Evolutionary conservation across 257 asterid genomes (phyloP).

Genomic region (Fraxinus pennsylvanica): DNA sequence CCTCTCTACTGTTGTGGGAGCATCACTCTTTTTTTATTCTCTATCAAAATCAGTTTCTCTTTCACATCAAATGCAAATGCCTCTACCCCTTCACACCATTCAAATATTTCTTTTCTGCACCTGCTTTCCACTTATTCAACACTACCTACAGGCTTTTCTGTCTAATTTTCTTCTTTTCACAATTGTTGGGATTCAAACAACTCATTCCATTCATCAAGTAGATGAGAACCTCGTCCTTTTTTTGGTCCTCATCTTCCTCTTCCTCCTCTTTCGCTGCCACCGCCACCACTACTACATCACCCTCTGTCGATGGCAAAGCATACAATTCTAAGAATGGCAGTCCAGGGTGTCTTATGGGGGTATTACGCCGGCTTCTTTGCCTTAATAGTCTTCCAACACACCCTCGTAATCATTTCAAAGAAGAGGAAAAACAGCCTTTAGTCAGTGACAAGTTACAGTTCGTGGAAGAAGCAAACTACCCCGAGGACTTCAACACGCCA

Average conservation of each 20-base stretch:
- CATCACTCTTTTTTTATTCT: constrained; percentile 24
- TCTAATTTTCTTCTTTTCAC: not conserved
- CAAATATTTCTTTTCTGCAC: constrained; percentile 32
- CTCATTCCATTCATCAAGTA: constrained; percentile 6
- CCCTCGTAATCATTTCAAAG: constrained; percentile 31
- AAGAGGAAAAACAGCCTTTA: constrained; percentile 7
- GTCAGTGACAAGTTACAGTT: not conserved
- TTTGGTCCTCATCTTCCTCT: constrained; percentile 33
- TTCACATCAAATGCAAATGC: constrained; percentile 21
- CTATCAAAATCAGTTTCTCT: constrained; percentile 14
- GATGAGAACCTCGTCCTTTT: constrained; percentile 44
- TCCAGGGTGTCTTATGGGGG: constrained; percentile 40
- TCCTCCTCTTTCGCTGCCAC: constrained; percentile 12
- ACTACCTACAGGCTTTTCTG: constrained; percentile 9
- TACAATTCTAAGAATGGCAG: constrained; percentile 24
- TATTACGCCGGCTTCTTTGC: constrained; percentile 66
- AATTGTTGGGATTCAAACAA: not conserved
- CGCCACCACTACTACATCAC: constrained; percentile 2
- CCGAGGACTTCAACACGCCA: constrained; percentile 28
- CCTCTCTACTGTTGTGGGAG: constrained; percentile 32
- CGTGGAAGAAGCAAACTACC: not conserved
- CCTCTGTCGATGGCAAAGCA: constrained; percentile 8
- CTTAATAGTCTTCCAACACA: constrained; percentile 37
- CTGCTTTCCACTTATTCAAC: constrained; percentile 28
- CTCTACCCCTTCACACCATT: constrained; percentile 38